Base-by-base conservation (phyloP, 768 basidiomycete genomes). In the Suillus tomentosus region DNA sequence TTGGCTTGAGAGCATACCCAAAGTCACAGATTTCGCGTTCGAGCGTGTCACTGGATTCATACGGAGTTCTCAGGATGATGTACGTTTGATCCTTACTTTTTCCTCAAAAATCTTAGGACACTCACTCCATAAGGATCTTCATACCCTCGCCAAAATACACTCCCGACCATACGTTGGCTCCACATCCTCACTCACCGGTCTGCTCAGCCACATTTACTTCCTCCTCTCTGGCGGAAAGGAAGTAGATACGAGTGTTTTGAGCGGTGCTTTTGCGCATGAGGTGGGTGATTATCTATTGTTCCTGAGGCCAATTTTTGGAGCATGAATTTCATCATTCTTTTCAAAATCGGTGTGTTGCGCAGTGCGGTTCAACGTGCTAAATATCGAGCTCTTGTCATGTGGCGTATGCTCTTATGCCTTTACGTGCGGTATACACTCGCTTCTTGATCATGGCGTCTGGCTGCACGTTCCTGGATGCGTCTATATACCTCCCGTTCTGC, bases 181-280 rank as follows among this genome's bases (percentile, higher is more conserved):
- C 3, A 99, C 96, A 0, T 96, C 95, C 9, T 95, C 94, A 1
- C 75, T 97, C 60, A 89, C 94, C 0, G 88, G 91, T 42, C 86
- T 95, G 70, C 80, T 97, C 50, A 82, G 86, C 51, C 95, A 98
- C 56, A 86, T 96, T 19, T 99, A 97, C 73, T 94, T 94, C 71
- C 81, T 95, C 19, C 79, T 97, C 5, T 95, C 93, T 27, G 85
- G 84, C 22, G 84, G 89, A 67, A 90, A 86, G 69, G 75, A 77
- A 0, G 82, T 94, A 31, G 86, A 95, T 71, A 83, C 83, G 3
- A 77, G 79, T 7, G 78, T 77, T 27, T 74, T 97, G 51, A 92
- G 89, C 69, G 74, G 75, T 15, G 79, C 78, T 2, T 97, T 94
- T 71, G 69, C 71, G 3, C 71, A 75, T 17, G 84, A 88, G 77